A percentile compares a stretch with the other conserved stretches of the same genome.
These are phyloP conservation scores for Pseudogymnoascus sp. DNA, from an alignment of 2,329 filamentous ascomycete genomes.

Conservation along the genomic window DNA sequence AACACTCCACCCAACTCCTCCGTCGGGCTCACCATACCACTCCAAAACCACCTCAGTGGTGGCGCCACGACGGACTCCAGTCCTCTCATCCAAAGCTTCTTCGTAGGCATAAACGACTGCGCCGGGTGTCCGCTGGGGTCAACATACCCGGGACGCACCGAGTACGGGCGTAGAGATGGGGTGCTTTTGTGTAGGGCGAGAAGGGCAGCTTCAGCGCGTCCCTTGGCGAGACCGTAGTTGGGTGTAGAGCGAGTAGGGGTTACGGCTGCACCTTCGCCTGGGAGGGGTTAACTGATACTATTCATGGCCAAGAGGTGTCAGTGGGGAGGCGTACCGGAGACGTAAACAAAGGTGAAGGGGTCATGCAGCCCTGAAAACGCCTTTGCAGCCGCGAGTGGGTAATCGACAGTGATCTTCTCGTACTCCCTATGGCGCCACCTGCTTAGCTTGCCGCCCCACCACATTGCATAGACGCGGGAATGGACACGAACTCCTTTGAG, in stretches of 20 bases:
- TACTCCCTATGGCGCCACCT: slow-evolving; percentile 42
- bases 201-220: slow-evolving; percentile 53
- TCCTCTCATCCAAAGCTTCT: slow-evolving; percentile 21
- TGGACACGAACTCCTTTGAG: slow-evolving; percentile 42
- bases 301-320: not conserved
- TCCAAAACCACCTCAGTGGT: slow-evolving; percentile 24
- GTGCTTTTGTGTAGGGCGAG: slow-evolving; percentile 38
- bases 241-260: slow-evolving; percentile 46
- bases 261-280: slow-evolving; percentile 40
- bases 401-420: slow-evolving; percentile 58
- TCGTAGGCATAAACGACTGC: slow-evolving; percentile 27
- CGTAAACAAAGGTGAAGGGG: slow-evolving; percentile 62
- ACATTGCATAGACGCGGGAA: not conserved
- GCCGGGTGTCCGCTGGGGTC: slow-evolving; percentile 39
- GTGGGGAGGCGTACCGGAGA: slow-evolving; percentile 44
- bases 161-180: slow-evolving; percentile 42
- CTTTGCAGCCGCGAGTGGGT: slow-evolving; percentile 53
- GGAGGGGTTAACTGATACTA: slow-evolving; percentile 2
- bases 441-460: not conserved
- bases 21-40: slow-evolving; percentile 35
- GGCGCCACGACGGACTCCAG: slow-evolving; percentile 16
- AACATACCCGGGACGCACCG: slow-evolving; percentile 51
- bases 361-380: slow-evolving; percentile 45
- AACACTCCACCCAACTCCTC: slow-evolving; percentile 39
- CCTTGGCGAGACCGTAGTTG: slow-evolving; percentile 57